These are phyloP conservation scores for Sodiomyces alkalinus DNA, from an alignment of 2,329 filamentous ascomycete genomes.

Conservation along the genomic window DNA sequence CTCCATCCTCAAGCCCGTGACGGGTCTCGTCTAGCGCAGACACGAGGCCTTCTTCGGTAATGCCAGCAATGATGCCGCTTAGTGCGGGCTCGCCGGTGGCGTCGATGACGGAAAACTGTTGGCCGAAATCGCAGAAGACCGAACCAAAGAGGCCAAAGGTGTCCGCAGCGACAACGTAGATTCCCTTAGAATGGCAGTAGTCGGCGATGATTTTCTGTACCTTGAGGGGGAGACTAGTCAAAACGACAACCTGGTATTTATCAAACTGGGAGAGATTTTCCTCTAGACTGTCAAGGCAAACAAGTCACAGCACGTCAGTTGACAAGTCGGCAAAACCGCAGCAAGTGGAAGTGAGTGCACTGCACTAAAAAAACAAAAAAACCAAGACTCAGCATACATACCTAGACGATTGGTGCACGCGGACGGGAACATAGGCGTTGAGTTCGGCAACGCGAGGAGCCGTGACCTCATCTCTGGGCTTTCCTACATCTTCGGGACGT, in stretches of 20 bases:
- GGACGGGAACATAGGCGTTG: constrained; percentile 89
- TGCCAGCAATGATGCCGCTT: constrained; percentile 77
- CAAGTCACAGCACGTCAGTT: too few relatives aligned
- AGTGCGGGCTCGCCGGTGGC: constrained; percentile 78
- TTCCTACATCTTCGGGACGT: constrained; percentile 73
- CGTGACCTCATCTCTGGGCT: constrained; percentile 75
- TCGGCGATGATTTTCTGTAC: constrained; percentile 76
- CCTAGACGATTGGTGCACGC: constrained; percentile 50
- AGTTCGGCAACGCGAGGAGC: constrained; percentile 84
- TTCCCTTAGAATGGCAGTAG: constrained; percentile 87
- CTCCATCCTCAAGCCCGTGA: constrained; percentile 90
- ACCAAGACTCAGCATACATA: constrained; percentile 15
- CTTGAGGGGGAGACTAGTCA: constrained; percentile 70
- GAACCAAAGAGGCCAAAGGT: constrained; percentile 89
- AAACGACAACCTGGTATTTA: constrained; percentile 81
- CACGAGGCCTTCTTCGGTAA: constrained; percentile 80
- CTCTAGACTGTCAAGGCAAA: constrained; percentile 42
- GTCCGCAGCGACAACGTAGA: constrained; percentile 77
- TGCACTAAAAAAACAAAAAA: too few relatives aligned
- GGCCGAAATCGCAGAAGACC: constrained; percentile 94
- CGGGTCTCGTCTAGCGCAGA: constrained; percentile 89
- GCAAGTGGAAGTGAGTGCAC: neutral
- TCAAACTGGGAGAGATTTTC: constrained; percentile 70
- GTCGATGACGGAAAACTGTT: constrained; percentile 83
- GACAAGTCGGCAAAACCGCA: constrained; percentile 10